phyloP scores from a whole-genome alignment of 2,329 filamentous ascomycete genomes.

The Sporothrix schenckii region DNA sequence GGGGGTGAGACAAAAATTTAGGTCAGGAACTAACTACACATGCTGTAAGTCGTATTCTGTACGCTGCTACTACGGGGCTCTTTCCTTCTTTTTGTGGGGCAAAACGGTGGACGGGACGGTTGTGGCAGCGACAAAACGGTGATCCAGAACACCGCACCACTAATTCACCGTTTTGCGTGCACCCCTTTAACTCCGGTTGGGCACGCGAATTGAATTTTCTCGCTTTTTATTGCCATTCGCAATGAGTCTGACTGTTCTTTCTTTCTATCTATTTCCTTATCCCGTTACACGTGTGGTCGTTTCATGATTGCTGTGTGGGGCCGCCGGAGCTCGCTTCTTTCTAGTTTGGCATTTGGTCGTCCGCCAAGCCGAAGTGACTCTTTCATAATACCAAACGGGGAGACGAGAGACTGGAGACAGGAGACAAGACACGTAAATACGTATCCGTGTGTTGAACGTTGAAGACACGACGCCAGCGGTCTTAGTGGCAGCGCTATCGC shows the following conservation, averaged over 20 bases:
- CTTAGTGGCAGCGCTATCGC: slow-evolving; percentile 16
- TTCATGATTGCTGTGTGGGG: slow-evolving; percentile 6
- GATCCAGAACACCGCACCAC: too few species aligned
- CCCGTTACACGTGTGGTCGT: background rate
- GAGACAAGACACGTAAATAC: slow-evolving; percentile 10
- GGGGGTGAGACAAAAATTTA: background rate
- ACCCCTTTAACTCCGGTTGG: slow-evolving; percentile 8
- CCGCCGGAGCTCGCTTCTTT: slow-evolving; percentile 9
- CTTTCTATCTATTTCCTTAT: background rate
- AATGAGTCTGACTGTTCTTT: too few species aligned
- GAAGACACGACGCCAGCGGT: background rate
- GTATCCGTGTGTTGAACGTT: background rate
- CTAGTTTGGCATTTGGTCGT: background rate
- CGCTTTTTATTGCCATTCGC: background rate
- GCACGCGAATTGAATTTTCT: background rate
- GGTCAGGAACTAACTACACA: too few species aligned
- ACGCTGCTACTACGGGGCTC: background rate
- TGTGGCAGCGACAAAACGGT: background rate
- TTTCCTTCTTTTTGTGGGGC: slow-evolving; percentile 20
- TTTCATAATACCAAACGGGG: background rate
- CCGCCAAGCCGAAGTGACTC: background rate
- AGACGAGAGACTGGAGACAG: background rate
- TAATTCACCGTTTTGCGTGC: background rate
- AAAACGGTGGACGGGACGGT: slow-evolving; percentile 3
- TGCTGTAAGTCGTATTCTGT: too few species aligned